Percentiles rank a stretch among this genome's conserved stretches.
Conservation (phyloP, 192 early-diverging fungal species). For the Mortierella antarctica region DNA sequence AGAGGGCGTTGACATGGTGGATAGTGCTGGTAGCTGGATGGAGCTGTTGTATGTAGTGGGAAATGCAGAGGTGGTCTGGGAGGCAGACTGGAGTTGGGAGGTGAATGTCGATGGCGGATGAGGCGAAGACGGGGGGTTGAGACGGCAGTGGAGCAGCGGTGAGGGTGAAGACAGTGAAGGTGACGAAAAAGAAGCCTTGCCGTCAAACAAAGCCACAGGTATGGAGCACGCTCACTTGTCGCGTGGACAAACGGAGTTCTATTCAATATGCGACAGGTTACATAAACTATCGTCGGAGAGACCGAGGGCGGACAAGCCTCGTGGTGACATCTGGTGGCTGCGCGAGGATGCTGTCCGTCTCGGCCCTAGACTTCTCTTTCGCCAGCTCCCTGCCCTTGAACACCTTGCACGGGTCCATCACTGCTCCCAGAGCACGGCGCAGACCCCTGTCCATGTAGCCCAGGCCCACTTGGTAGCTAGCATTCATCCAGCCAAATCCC, state of each 20-base stretch:
- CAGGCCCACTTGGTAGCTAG: conserved; percentile 86
- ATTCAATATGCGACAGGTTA: too few species aligned
- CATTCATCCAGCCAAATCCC: conserved; percentile 99
- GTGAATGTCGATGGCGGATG: neutral
- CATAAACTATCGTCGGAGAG: neutral
- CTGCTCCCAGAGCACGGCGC: conserved; percentile 78
- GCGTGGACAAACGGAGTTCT: too few species aligned
- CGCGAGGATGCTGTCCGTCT: conserved; percentile 9
- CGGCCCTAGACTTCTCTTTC: neutral
- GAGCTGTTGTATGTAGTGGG: neutral
- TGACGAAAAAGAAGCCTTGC: too few species aligned
- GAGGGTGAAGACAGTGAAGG: neutral
- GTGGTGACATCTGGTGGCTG: conserved; percentile 46
- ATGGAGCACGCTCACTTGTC: too few species aligned
- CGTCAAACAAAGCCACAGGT: neutral
- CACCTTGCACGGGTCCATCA: conserved; percentile 37
- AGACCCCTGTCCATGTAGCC: conserved; percentile 76
- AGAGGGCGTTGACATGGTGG: conserved; percentile 90
- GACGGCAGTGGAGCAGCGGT: neutral
- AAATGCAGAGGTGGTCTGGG: neutral
- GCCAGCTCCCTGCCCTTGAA: conserved; percentile 8
- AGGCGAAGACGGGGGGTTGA: neutral
- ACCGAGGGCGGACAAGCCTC: conserved; percentile 19
- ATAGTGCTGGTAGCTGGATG: neutral
- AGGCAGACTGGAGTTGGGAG: neutral